phyloP scores from a whole-genome alignment of 2,329 filamentous ascomycete genomes.

The Gliomastix tumulicola region DNA sequence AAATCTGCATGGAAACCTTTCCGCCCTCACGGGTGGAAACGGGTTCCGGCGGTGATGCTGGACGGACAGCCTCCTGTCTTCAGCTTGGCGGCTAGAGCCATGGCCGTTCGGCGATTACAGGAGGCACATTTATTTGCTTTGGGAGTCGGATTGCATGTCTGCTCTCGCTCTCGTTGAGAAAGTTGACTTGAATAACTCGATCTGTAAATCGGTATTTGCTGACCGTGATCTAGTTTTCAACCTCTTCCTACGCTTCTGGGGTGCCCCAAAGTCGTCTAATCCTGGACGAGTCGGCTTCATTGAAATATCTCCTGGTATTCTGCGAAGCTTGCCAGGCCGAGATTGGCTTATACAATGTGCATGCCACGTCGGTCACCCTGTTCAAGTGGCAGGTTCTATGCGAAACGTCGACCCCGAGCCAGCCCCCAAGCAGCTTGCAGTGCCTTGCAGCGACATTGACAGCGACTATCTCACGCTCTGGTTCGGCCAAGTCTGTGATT shows the following conservation, averaged over 20 bases:
- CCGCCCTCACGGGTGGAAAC: conserved; percentile 19
- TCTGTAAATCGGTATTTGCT: too few species aligned
- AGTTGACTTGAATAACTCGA: too few species aligned
- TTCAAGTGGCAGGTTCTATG: conserved; percentile 53
- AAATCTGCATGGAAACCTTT: conserved; percentile 26
- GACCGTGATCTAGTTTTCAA: conserved; percentile 33
- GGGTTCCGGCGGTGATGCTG: conserved; percentile 29
- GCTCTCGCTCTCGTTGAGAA: too few species aligned
- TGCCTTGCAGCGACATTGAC: conserved; percentile 47
- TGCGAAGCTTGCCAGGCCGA: conserved; percentile 38
- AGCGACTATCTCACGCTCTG: conserved; percentile 47
- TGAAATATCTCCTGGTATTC: conserved; percentile 28
- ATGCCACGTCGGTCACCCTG: conserved; percentile 37
- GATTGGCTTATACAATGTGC: conserved; percentile 39
- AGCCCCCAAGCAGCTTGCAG: conserved; percentile 32
- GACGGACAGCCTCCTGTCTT: conserved; percentile 29
- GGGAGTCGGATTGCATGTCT: too few species aligned
- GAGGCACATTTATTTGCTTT: conserved; percentile 34
- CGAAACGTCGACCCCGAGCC: conserved; percentile 14
- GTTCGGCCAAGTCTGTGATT: conserved; percentile 49
- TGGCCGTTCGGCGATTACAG: conserved; percentile 40
- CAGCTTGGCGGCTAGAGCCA: conserved; percentile 40
- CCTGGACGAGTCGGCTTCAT: conserved; percentile 10
- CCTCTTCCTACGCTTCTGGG: conserved; percentile 18
- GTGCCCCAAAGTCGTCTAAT: conserved; percentile 19